Base-by-base conservation (phyloP, 306 rosid genomes). In the Leucaena leucocephala region DNA sequence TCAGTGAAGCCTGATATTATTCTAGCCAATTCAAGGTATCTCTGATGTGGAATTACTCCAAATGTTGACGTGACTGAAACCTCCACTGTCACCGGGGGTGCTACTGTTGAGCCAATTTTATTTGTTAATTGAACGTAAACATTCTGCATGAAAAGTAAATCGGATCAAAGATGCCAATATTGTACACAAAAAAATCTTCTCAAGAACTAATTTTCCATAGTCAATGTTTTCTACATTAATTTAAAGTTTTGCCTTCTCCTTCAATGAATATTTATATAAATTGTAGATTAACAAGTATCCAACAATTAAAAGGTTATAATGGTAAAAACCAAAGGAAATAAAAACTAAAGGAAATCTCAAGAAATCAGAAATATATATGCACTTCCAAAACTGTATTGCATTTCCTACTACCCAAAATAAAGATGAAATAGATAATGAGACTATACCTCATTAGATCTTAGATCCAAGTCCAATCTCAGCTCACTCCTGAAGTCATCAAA, bases 1-100 rank as follows among this genome's bases (percentile, higher is more conserved):
- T 73, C 81, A 12, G 83, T 83, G 77, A 91, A 90, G 43, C 80
- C 86, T 6, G 44, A 52, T 70, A 95, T 84, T 74, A 85, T 84
- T 78, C 86, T 77, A 72, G 92, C 98, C 89, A 95, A 84, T 83
- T 95, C 92, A 44, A 84, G 88, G 78, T 90, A 80, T 78, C 98
- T 88, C 86, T 81, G 90, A 15, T 92, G 91, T 76, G 73, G 63
- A 67, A 91, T 88, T 48, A 71, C 81, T 81, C 93, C 95, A 62
- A 63, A 72, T 59, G 68, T 86, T 39, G 91, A 83, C 79, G 84
- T 36, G 46, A 95, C 83, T 4, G 97, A 87, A 68, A 91, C 98
- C 86, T 90, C 91, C 82, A 95, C 92, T 43, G 85, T 76, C 16
- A 90, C 88, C 3, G 90, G 90, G 68, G 88, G 69, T 34, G 71